A percentile compares a stretch with the other conserved stretches of the same genome.
These are phyloP conservation scores for Calonectria honghensis DNA, from an alignment of 2,329 filamentous ascomycete species.

Conservation along the genomic window DNA sequence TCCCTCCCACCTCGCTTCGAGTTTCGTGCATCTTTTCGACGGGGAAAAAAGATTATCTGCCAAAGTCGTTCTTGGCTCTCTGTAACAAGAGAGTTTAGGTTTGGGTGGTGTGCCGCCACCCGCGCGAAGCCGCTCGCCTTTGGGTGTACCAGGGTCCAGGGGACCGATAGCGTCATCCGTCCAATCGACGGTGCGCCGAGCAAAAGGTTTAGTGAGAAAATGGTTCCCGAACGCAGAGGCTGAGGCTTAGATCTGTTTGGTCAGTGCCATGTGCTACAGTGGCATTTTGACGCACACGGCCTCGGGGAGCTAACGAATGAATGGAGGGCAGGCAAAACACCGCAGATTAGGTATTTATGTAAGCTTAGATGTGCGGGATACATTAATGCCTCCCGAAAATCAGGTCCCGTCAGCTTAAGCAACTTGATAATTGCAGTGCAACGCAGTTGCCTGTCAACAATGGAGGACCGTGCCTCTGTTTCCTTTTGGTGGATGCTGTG, in stretches of 20 bases:
- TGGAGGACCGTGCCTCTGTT: slow-evolving; percentile 32
- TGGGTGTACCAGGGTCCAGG: slow-evolving; percentile 31
- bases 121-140: slow-evolving; percentile 31
- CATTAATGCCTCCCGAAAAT: background rate
- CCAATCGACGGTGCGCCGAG: slow-evolving; percentile 11
- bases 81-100: slow-evolving; percentile 43
- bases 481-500: slow-evolving; percentile 27
- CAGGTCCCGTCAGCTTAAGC: background rate
- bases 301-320: slow-evolving; percentile 10
- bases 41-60: background rate
- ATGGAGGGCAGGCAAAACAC: slow-evolving; percentile 11
- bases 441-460: slow-evolving; percentile 1
- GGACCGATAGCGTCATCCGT: slow-evolving; percentile 27
- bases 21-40: slow-evolving; percentile 4
- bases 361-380: slow-evolving; percentile 28
- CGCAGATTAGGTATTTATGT: slow-evolving; percentile 30
- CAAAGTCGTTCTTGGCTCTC: background rate
- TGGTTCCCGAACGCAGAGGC: slow-evolving; percentile 29
- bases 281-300: slow-evolving; percentile 19
- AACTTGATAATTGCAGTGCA: background rate
- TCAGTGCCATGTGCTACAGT: slow-evolving; percentile 27
- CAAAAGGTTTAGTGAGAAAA: slow-evolving; percentile 26
- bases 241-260: slow-evolving; percentile 17
- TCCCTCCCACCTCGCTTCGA: slow-evolving; percentile 27
- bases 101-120: slow-evolving; percentile 49